These are phyloP conservation scores for Telfairia occidentalis DNA, from an alignment of 331 rosid species.

Conservation along the genomic window DNA sequence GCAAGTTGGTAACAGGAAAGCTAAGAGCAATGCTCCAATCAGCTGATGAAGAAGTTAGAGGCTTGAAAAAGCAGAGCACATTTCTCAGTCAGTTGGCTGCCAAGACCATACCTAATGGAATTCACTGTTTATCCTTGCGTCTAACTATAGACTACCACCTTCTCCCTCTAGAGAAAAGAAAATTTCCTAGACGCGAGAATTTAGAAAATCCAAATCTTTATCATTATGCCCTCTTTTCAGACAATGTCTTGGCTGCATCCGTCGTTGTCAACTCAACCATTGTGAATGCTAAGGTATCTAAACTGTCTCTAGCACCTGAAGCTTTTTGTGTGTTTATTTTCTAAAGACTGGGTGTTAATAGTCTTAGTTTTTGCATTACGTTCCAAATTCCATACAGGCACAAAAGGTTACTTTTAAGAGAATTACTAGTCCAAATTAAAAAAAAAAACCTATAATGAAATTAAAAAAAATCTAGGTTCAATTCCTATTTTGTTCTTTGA, in stretches of 20 bases:
- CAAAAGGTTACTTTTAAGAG: background rate
- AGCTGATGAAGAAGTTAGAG: slow-evolving; percentile 83
- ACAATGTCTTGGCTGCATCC: slow-evolving; percentile 96
- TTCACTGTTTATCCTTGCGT: slow-evolving; percentile 91
- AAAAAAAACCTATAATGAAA: background rate
- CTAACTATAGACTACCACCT: slow-evolving; percentile 83
- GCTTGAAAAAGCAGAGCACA: slow-evolving; percentile 88
- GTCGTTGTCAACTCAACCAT: slow-evolving; percentile 91
- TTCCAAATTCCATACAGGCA: background rate
- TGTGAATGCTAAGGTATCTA: slow-evolving; percentile 68
- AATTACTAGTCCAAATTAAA: background rate
- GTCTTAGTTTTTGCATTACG: background rate
- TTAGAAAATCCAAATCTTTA: slow-evolving; percentile 69
- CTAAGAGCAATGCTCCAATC: slow-evolving; percentile 93
- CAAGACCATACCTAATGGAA: slow-evolving; percentile 88
- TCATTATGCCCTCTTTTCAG: slow-evolving; percentile 94
- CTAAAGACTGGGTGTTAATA: background rate
- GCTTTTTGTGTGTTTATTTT: background rate
- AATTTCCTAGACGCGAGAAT: slow-evolving; percentile 74
- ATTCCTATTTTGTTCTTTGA: background rate
- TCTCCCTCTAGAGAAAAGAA: slow-evolving; percentile 70
- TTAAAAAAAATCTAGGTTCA: background rate
- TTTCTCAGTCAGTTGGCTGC: slow-evolving; percentile 96
- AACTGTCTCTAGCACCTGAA: background rate
- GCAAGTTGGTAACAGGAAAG: slow-evolving; percentile 81